Conservation (phyloP, 148 eudicot genomes). For the Vaccinium darrowii region DNA sequence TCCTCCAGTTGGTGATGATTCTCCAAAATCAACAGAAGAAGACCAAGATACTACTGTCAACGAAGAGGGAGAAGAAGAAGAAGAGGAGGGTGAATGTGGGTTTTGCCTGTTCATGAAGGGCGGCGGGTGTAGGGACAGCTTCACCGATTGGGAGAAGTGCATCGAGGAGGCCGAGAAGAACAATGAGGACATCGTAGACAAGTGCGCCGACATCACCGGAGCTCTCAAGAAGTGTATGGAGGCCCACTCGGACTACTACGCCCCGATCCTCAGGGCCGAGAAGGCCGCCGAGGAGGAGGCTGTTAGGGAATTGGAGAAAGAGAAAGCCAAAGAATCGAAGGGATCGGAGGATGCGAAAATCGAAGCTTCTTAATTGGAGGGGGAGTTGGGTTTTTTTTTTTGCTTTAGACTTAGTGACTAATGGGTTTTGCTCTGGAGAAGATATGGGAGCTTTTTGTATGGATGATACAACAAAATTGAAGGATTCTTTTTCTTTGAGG, state of each 20-base stretch:
- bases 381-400: neutral
- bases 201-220: neutral
- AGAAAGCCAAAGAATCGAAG: neutral
- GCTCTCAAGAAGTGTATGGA: slow-evolving; percentile 3
- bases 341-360: neutral
- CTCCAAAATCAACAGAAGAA: neutral
- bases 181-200: neutral
- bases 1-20: neutral
- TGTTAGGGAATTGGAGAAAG: neutral
- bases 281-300: slow-evolving; percentile 4
- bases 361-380: neutral
- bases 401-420: too few species aligned
- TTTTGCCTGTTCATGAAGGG: slow-evolving; percentile 71
- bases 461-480: neutral
- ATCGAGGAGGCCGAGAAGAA: slow-evolving; percentile 1
- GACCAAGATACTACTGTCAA: neutral
- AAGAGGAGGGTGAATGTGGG: slow-evolving; percentile 52
- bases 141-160: slow-evolving; percentile 39
- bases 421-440: too few species aligned
- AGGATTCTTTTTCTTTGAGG: slow-evolving; percentile 2
- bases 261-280: neutral
- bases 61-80: slow-evolving; percentile 22
- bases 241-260: neutral
- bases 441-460: neutral
- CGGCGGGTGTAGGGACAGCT: slow-evolving; percentile 59